These are phyloP conservation scores for Ormosia emarginata DNA, from an alignment of 306 rosid genomes.

Conservation along the genomic window DNA sequence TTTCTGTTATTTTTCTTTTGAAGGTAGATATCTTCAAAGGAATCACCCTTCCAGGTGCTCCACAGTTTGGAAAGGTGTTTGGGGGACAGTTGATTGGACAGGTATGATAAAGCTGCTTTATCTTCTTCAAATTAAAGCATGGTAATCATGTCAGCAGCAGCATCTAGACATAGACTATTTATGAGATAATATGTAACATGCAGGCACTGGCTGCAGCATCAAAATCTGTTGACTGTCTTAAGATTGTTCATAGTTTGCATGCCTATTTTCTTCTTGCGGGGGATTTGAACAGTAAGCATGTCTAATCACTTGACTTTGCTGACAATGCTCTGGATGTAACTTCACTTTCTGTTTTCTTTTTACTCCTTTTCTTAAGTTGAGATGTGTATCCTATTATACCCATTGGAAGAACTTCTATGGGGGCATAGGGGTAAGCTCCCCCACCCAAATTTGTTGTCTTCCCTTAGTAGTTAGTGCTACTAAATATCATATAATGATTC, in stretches of 20 bases:
- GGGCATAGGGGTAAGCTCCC: too few relatives aligned
- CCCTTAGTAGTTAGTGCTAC: too few relatives aligned
- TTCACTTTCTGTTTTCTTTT: neutral
- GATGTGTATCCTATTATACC: neutral
- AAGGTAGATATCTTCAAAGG: conserved; percentile 80
- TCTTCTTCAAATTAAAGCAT: conserved; percentile 7
- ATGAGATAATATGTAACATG: conserved; percentile 25
- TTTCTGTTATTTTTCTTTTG: conserved; percentile 9
- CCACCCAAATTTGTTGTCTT: too few relatives aligned
- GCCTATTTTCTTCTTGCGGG: conserved; percentile 81
- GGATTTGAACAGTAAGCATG: conserved; percentile 69
- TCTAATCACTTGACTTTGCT: conserved; percentile 15
- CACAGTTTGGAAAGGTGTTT: conserved; percentile 82
- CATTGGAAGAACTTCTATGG: too few relatives aligned
- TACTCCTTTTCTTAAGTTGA: conserved; percentile 11
- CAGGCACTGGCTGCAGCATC: conserved; percentile 98
- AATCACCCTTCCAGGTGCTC: conserved; percentile 79
- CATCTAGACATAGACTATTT: conserved; percentile 23
- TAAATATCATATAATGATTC: too few relatives aligned
- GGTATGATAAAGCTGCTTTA: conserved; percentile 49
- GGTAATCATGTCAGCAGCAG: conserved; percentile 19
- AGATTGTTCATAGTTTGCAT: conserved; percentile 83
- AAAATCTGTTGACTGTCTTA: conserved; percentile 76
- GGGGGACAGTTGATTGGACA: conserved; percentile 97
- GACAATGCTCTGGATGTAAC: neutral